Percentiles rank a stretch among this genome's conserved stretches.
Conservation (phyloP, 176 grass and related monocot genomes). For the Aechmea fasciata region DNA sequence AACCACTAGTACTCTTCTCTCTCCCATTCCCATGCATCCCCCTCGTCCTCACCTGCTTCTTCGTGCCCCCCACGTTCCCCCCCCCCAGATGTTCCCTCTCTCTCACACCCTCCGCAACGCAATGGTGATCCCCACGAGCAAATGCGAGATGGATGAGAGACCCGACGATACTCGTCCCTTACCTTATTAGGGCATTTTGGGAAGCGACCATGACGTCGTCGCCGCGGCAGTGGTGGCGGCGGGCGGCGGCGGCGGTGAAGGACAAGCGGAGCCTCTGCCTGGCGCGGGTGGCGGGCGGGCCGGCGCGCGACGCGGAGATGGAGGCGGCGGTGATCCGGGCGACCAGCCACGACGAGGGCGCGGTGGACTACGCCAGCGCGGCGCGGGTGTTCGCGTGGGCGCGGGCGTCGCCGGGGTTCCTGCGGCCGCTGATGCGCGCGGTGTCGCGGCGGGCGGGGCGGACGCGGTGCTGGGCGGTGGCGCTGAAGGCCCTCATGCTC, state of each 20-base stretch:
- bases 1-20: background rate
- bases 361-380: slow-evolving; percentile 48
- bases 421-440: slow-evolving; percentile 69
- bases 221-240: slow-evolving; percentile 56
- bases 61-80: slow-evolving; percentile 11
- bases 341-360: slow-evolving; percentile 75
- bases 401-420: slow-evolving; percentile 33
- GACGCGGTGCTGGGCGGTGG: slow-evolving; percentile 81
- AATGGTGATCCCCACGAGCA: no score
- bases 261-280: slow-evolving; percentile 63
- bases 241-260: slow-evolving; percentile 57
- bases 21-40: background rate
- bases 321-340: slow-evolving; percentile 73
- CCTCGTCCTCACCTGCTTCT: background rate
- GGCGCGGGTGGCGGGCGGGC: slow-evolving; percentile 22
- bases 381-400: slow-evolving; percentile 61
- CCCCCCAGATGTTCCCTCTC: background rate
- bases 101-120: background rate
- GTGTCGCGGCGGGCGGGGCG: slow-evolving; percentile 43
- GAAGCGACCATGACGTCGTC: slow-evolving; percentile 39
- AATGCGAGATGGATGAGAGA: background rate
- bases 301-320: slow-evolving; percentile 34
- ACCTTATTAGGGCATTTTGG: no score
- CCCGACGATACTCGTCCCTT: background rate
- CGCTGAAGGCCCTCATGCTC: slow-evolving; percentile 87